phyloP scores from a whole-genome alignment of 2,329 filamentous ascomycete species.

The Onygenales sp. region DNA sequence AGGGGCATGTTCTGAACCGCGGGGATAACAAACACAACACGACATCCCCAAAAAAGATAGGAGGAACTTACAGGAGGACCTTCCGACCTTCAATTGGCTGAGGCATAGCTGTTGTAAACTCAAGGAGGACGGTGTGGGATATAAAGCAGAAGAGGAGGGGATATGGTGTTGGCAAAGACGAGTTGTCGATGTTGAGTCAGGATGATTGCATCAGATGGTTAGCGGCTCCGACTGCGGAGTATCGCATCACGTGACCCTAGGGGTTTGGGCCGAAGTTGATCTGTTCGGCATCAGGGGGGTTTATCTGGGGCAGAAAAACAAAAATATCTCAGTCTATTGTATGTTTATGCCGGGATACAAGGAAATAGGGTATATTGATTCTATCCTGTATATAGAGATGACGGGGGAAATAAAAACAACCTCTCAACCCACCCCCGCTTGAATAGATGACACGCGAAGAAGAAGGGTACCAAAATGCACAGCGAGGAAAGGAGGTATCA shows the following conservation, averaged over 20 bases:
- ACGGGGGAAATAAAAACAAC: neutral
- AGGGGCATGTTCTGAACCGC: neutral
- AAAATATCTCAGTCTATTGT: too few relatives aligned
- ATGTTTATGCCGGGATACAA: neutral
- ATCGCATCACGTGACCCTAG: too few relatives aligned
- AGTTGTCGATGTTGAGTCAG: too few relatives aligned
- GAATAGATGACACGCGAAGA: too few relatives aligned
- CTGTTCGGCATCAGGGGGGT: too few relatives aligned
- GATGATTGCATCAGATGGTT: too few relatives aligned
- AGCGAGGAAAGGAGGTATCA: too few relatives aligned
- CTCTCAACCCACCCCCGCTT: neutral
- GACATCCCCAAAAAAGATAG: neutral
- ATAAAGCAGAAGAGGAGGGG: neutral
- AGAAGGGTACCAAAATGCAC: too few relatives aligned
- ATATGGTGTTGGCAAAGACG: too few relatives aligned
- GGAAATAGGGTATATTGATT: neutral
- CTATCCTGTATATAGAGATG: neutral
- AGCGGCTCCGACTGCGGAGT: too few relatives aligned
- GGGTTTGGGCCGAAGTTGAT: too few relatives aligned
- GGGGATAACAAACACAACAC: neutral
- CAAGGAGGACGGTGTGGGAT: neutral
- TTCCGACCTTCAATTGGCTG: slow-evolving; percentile 11
- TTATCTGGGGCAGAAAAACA: too few relatives aligned
- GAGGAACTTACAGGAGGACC: slow-evolving; percentile 11
- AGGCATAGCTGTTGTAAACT: neutral